Evolutionary conservation across 345 rosid genomes (phyloP).

Genomic region (Triadica sebifera): DNA sequence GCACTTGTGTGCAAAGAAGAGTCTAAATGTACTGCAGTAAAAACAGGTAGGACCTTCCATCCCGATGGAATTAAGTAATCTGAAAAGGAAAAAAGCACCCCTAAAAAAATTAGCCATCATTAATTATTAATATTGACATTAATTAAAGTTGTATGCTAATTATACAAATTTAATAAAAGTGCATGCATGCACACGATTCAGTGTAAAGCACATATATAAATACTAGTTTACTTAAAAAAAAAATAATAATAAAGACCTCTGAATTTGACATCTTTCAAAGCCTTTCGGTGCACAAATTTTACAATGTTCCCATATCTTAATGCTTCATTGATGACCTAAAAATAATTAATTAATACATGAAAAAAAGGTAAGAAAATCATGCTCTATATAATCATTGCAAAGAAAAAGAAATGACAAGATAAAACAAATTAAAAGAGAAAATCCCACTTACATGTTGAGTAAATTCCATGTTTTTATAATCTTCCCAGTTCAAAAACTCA

Average conservation of each 20-base stretch:
- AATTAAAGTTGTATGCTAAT: background rate
- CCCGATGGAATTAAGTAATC: slow-evolving; percentile 51
- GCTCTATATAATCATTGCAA: slow-evolving; percentile 7
- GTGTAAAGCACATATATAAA: background rate
- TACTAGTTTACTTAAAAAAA: no score
- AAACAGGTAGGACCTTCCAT: slow-evolving; percentile 62
- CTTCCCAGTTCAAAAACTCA: slow-evolving; percentile 52
- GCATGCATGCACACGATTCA: slow-evolving; percentile 30
- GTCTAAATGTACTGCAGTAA: slow-evolving; percentile 54
- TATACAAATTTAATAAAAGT: background rate
- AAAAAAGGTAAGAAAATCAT: slow-evolving; percentile 7
- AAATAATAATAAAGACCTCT: slow-evolving; percentile 49
- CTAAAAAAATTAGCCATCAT: background rate
- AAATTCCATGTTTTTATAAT: slow-evolving; percentile 47
- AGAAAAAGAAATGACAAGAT: background rate
- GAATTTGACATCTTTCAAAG: slow-evolving; percentile 53
- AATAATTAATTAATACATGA: background rate
- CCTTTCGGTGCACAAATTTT: slow-evolving; percentile 62
- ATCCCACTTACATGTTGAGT: slow-evolving; percentile 43
- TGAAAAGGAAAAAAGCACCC: slow-evolving; percentile 8
- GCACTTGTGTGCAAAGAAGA: slow-evolving; percentile 44
- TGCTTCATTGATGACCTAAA: slow-evolving; percentile 58
- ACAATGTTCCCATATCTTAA: slow-evolving; percentile 54
- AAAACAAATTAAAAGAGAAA: no score
- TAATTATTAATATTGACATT: background rate